Base-by-base conservation (phyloP, 1,284 basidiomycete genomes). In the Amanita bisporigera region DNA sequence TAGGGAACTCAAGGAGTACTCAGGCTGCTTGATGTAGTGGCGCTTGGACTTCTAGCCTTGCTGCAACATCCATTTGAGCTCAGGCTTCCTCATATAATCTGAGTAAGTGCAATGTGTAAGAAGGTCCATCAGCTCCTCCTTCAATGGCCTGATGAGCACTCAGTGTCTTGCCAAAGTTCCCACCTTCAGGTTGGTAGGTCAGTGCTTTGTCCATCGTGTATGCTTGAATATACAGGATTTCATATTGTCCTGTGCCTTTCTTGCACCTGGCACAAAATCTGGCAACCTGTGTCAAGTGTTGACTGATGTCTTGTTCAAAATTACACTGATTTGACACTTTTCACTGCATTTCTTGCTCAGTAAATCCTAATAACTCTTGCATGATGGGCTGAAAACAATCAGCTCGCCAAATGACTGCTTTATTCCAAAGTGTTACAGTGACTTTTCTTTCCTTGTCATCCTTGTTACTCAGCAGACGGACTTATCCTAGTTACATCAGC, bases 171-270 rank as follows among this genome's bases (percentile, higher is more conserved):
- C 26, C 63, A 33, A 66, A 50, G 17, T 62, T 54, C 2, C 7
- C 14, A 10, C 52, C 64, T 14, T 69, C 66, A 11, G 38, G 52
- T n/a, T 64, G 62, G 47, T 71, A 69, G 10, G 63, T 64, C 3
- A 61, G 47, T 0, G 63, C 33, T 45, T 71, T 71, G 36, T 71
- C 69, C 2, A 64, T 67, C 11, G 59, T 66, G 43, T 71, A 71
- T 3, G 63, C 67, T 49, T 71, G 69, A 10, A 66, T 38, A 40
- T 67, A 69, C 0, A 21, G 19, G 7, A 66, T 41, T 7, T 64
- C 36, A 29, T 47, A 47, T 4, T n/a, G 21, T 6, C 66, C 65
- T 9, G 29, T 24, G 2, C 15, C 29, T 26, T 60, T 45, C 38
- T 19, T 15, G 21, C 31, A 38, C 10, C 17, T 5, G 2, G 26